Conservation (phyloP, 2,329 filamentous ascomycete genomes). For the Pseudopyricularia javanii region DNA sequence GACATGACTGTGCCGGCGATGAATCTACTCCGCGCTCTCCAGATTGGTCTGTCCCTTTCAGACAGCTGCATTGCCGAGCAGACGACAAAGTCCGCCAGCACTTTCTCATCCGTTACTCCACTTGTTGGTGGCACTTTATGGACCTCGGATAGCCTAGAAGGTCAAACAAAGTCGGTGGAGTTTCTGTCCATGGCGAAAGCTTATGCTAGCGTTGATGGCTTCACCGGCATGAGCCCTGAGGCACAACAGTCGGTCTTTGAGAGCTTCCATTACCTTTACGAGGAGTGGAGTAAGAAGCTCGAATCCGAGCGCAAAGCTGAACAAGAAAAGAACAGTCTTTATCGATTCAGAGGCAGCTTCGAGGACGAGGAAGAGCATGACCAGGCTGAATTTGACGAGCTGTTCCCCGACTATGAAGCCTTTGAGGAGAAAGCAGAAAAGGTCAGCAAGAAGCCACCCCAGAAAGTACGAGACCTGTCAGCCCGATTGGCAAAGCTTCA, state of each 20-base stretch:
- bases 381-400: conserved; percentile 60
- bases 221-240: conserved; percentile 23
- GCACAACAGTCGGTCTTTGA: conserved; percentile 46
- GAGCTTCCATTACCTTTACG: conserved; percentile 61
- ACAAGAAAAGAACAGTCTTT: conserved; percentile 63
- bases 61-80: conserved; percentile 15
- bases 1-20: conserved; percentile 71
- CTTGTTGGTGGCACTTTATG: conserved; percentile 38
- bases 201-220: conserved; percentile 33
- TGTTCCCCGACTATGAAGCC: conserved; percentile 71
- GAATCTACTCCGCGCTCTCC: conserved; percentile 67
- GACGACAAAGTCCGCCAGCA: background rate
- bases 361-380: conserved; percentile 67
- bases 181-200: conserved; percentile 36
- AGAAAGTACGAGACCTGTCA: conserved; percentile 41
- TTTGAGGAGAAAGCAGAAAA: conserved; percentile 24
- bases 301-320: conserved; percentile 64
- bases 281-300: conserved; percentile 69
- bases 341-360: conserved; percentile 67
- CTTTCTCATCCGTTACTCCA: conserved; percentile 37
- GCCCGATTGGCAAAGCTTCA: conserved; percentile 51
- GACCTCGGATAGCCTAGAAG: background rate
- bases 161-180: conserved; percentile 22
- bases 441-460: background rate
- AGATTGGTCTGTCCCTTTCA: conserved; percentile 59